These are phyloP conservation scores for Microsporum canis DNA, from an alignment of 2,329 filamentous ascomycete species.

Conservation along the genomic window DNA sequence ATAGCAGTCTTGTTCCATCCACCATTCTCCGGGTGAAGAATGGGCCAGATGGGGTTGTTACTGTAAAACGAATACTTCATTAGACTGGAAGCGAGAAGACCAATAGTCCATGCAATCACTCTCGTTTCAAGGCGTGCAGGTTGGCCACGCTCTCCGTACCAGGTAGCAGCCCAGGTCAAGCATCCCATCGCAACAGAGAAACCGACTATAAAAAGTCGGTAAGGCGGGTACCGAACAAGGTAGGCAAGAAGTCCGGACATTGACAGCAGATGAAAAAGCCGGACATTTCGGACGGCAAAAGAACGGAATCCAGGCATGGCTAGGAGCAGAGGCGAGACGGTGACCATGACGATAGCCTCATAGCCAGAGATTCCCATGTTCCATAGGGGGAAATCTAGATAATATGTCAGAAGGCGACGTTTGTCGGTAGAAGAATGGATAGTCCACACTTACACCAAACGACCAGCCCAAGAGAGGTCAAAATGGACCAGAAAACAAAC, in stretches of 20 bases:
- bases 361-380: slow-evolving; percentile 98
- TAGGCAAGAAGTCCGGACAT: slow-evolving; percentile 71
- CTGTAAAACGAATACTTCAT: slow-evolving; percentile 89
- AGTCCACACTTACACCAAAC: slow-evolving; percentile 69
- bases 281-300: slow-evolving; percentile 56
- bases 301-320: slow-evolving; percentile 57
- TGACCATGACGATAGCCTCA: slow-evolving; percentile 77
- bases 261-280: slow-evolving; percentile 62
- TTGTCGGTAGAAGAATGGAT: not conserved
- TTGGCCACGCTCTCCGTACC: slow-evolving; percentile 66
- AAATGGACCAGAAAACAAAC: slow-evolving; percentile 92
- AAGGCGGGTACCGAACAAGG: slow-evolving; percentile 57
- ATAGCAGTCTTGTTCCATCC: slow-evolving; percentile 85
- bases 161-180: slow-evolving; percentile 71
- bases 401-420: slow-evolving; percentile 16
- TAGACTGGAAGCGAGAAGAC: slow-evolving; percentile 72
- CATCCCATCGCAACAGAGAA: slow-evolving; percentile 72
- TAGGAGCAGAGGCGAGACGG: slow-evolving; percentile 69
- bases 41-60: slow-evolving; percentile 95
- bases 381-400: slow-evolving; percentile 83
- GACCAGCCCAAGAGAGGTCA: slow-evolving; percentile 76
- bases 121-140: slow-evolving; percentile 67
- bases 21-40: slow-evolving; percentile 79
- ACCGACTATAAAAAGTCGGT: slow-evolving; percentile 67
- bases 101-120: slow-evolving; percentile 67